Evolutionary conservation across 2,329 filamentous ascomycete genomes (phyloP).

Genomic region (Fusarium subglutinans): DNA sequence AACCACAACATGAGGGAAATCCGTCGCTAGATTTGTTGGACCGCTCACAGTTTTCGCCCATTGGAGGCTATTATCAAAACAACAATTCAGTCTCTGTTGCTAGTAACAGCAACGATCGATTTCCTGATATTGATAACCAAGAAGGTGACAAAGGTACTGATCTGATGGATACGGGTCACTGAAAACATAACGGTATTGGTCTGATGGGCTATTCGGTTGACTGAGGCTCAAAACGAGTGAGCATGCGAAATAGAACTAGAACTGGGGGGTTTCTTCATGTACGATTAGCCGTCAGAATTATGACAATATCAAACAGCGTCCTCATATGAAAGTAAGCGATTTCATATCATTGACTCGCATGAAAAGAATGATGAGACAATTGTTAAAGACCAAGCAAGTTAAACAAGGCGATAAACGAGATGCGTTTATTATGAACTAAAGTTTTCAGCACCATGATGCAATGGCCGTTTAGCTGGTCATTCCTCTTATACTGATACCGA

Average conservation of each 20-base stretch:
- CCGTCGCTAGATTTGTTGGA: rapidly evolving
- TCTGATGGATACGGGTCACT: rapidly evolving
- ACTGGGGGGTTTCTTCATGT: not conserved
- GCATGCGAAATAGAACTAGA: not conserved
- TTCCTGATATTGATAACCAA: not conserved
- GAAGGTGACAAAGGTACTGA: too few species aligned
- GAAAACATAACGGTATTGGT: too few species aligned
- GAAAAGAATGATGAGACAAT: not conserved
- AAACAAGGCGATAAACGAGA: not conserved
- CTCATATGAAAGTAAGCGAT: not conserved
- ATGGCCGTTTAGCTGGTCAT: not conserved
- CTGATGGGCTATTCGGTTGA: too few species aligned
- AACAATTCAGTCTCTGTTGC: too few species aligned
- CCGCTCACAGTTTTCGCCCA: rapidly evolving
- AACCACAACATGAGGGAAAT: not conserved
- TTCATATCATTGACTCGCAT: too few species aligned
- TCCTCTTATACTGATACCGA: too few species aligned
- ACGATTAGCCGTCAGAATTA: not conserved
- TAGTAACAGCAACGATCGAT: not conserved
- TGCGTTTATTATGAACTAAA: not conserved
- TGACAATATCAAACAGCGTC: not conserved
- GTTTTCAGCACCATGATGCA: rapidly evolving
- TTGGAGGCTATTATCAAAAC: too few species aligned
- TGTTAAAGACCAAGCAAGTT: not conserved
- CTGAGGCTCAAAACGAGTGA: not conserved